phyloP scores from a whole-genome alignment of 2,329 filamentous ascomycete genomes.

The Bipolaris zeicola region DNA sequence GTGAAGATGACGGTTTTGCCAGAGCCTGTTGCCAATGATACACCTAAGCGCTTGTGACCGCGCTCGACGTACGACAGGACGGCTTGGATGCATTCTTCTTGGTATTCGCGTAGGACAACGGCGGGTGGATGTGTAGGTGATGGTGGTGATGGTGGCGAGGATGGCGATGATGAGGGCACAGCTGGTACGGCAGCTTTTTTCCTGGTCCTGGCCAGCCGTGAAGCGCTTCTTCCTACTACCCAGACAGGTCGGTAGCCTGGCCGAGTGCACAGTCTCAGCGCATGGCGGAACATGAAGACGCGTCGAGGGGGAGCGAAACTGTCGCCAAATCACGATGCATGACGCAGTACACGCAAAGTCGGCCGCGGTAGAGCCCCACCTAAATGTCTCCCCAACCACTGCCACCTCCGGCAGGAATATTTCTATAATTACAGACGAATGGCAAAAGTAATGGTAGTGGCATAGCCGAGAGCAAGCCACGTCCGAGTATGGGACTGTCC shows the following conservation, averaged over 20 bases:
- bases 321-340: conserved; percentile 32
- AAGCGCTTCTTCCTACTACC: conserved; percentile 24
- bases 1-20: conserved; percentile 98
- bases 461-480: no score
- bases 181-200: conserved; percentile 15
- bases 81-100: conserved; percentile 88
- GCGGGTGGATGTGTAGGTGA: conserved; percentile 29
- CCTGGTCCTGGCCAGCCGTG: conserved; percentile 10
- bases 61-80: conserved; percentile 71
- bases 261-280: conserved; percentile 31
- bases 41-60: conserved; percentile 78
- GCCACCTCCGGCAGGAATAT: not conserved
- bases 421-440: not conserved
- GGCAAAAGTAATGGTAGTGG: not conserved
- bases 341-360: conserved; percentile 12
- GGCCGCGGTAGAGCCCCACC: conserved; percentile 13
- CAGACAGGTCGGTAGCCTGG: conserved; percentile 12
- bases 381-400: conserved; percentile 2
- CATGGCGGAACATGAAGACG: conserved; percentile 46
- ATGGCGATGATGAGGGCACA: conserved; percentile 16
- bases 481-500: no score
- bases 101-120: conserved; percentile 77
- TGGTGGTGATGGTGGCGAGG: conserved; percentile 14
- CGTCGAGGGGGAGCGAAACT: conserved; percentile 21
- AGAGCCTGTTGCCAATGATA: conserved; percentile 85